Conservation (phyloP, 768 basidiomycete species). For the Solioccasus polychromus region DNA sequence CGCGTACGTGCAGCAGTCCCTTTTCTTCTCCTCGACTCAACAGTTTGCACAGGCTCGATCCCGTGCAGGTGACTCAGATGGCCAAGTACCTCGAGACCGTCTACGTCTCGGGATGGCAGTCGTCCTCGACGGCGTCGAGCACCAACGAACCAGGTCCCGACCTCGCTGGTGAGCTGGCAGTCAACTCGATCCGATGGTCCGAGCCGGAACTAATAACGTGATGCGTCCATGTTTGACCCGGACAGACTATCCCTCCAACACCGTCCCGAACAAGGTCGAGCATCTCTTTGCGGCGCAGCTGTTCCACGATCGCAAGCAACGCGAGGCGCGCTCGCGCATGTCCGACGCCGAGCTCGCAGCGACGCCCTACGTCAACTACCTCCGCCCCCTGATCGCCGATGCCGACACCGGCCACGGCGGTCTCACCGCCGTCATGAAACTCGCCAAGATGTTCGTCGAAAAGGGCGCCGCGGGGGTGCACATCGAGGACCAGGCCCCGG, state of each 20-base stretch:
- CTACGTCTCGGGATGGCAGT: slow-evolving; percentile 97
- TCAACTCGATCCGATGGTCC: not conserved
- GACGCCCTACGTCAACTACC: slow-evolving; percentile 79
- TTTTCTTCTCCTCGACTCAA: too few relatives aligned
- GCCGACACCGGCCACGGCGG: slow-evolving; percentile 99
- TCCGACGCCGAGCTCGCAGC: slow-evolving; percentile 67
- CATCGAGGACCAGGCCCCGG: slow-evolving; percentile 96
- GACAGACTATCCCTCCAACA: slow-evolving; percentile 95
- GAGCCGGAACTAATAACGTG: too few relatives aligned
- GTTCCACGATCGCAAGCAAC: slow-evolving; percentile 98
- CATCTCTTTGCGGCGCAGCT: slow-evolving; percentile 97
- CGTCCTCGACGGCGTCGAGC: slow-evolving; percentile 88
- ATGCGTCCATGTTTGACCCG: slow-evolving; percentile 1
- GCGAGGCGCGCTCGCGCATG: slow-evolving; percentile 70
- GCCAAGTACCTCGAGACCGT: slow-evolving; percentile 97
- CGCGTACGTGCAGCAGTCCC: too few relatives aligned
- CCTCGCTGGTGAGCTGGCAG: slow-evolving; percentile 75
- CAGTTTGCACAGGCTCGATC: slow-evolving; percentile 73
- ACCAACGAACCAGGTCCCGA: slow-evolving; percentile 98
- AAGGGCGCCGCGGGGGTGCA: slow-evolving; percentile 98
- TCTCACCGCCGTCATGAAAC: slow-evolving; percentile 97
- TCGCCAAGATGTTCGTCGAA: slow-evolving; percentile 98
- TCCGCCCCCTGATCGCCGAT: slow-evolving; percentile 93
- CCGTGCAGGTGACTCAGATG: slow-evolving; percentile 99
- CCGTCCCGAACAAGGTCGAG: slow-evolving; percentile 98